A percentile compares a stretch with the other conserved stretches of the same genome.
phyloP scores from a whole-genome alignment of 2,329 filamentous ascomycete species.

The Neurospora sp. region DNA sequence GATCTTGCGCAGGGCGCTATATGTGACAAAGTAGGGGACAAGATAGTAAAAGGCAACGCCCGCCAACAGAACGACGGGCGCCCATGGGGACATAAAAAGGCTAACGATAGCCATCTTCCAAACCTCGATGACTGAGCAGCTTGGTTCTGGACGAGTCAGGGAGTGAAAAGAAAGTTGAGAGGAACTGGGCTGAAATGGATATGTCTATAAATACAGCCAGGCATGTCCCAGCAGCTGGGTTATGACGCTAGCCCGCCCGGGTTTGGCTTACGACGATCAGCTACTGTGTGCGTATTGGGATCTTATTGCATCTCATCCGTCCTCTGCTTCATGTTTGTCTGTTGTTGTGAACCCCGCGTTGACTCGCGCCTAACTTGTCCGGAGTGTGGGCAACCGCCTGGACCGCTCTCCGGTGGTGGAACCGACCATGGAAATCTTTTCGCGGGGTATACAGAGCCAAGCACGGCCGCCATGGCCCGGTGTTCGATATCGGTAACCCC shows the following conservation, averaged over 20 bases:
- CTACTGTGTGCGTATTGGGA: neutral
- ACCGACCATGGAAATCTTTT: neutral
- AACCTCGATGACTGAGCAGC: neutral
- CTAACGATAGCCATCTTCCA: slow-evolving; percentile 14
- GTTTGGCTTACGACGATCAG: neutral
- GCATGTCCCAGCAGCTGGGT: neutral
- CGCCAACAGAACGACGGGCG: slow-evolving; percentile 34
- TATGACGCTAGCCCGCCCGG: neutral
- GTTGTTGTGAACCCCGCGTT: neutral
- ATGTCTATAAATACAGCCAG: neutral
- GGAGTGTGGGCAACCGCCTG: neutral
- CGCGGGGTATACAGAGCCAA: neutral
- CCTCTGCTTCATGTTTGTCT: neutral
- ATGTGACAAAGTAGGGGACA: slow-evolving; percentile 51
- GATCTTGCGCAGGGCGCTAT: slow-evolving; percentile 38
- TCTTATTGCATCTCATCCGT: neutral
- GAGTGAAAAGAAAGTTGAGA: neutral
- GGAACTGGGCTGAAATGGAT: neutral
- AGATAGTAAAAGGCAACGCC: slow-evolving; percentile 45
- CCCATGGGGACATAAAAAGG: slow-evolving; percentile 34
- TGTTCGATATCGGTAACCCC: neutral
- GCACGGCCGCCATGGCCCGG: neutral
- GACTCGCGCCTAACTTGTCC: neutral
- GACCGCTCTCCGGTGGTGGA: neutral
- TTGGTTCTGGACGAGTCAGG: neutral